Evolutionary conservation across 306 rosid genomes (phyloP), one percentile per base, ranked within the genome.

Genomic region (Casuarina equisetifolia): DNA sequence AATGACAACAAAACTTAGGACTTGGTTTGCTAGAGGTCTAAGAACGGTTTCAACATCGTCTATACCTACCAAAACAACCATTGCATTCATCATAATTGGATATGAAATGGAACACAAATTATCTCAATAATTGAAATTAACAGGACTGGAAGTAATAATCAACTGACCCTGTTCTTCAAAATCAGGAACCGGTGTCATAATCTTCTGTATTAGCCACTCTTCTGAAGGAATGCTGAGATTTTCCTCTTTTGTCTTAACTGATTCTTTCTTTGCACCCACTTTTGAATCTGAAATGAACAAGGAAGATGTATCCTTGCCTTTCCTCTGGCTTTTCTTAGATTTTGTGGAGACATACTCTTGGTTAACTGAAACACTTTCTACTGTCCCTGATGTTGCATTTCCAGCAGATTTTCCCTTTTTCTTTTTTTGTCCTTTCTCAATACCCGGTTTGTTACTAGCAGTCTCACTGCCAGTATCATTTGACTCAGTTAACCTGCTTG

Each of bases 151-250:
- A 82, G 72, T 79, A 74, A 85, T 61, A 87, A 51, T 36, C 76
- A 72, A 66, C 85, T 25, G 71, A 95, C 99, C 95, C 88, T 92
- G 97, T 78, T 95, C 99, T 84, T 84, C 93, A 74, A 95, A 87
- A 81, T 95, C 97, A 78, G 97, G 90, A 76, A 88, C 78, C 76
- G 89, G 85, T 70, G 48, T 72, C 61, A 79, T 57, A 81, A 95
- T 87, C 90, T 91, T 95, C 84, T 89, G 91, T 84, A 88, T 87
- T 73, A 95, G 81, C 99, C 97, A 95, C 75, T 91, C 97, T 89
- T 95, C 96, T 36, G 97, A 89, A 73, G 99, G 99, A 79, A 77
- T 73, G 67, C 74, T 82, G 74, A 76, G 83, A 82, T 85, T 86
- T 43, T 87, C 94, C 80, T 91, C 97, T 79, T 89, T 92, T 72